phyloP scores from a whole-genome alignment of 441 rosid species.

The Erodium texanum region DNA sequence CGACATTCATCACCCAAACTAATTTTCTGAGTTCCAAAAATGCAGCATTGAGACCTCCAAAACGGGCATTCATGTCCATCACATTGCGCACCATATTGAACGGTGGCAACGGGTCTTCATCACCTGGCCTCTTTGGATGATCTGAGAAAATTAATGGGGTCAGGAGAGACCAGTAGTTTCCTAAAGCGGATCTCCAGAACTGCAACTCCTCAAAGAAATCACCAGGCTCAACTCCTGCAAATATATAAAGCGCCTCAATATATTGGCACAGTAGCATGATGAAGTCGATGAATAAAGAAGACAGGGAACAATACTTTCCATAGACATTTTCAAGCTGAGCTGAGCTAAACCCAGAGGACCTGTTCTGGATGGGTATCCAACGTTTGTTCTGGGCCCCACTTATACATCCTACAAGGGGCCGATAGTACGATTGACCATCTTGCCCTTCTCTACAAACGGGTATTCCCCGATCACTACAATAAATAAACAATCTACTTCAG shows the following conservation, averaged over 20 bases:
- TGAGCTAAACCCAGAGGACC: conserved; percentile 50
- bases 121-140: conserved; percentile 84
- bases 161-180: conserved; percentile 2
- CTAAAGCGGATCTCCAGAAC: conserved; percentile 5
- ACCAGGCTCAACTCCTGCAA: neutral
- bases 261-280: neutral
- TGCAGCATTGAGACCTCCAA: conserved; percentile 74
- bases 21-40: conserved; percentile 2
- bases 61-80: conserved; percentile 94
- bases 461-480: conserved; percentile 41
- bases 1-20: conserved; percentile 5
- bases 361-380: conserved; percentile 81
- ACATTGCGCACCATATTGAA: conserved; percentile 93
- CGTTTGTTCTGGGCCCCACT: conserved; percentile 69
- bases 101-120: conserved; percentile 95
- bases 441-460: conserved; percentile 64
- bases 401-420: conserved; percentile 72
- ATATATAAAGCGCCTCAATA: neutral
- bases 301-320: conserved; percentile 57
- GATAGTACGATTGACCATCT: conserved; percentile 60
- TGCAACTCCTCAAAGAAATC: conserved; percentile 1
- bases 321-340: conserved; percentile 53
- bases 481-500: conserved; percentile 13
- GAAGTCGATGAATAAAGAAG: conserved; percentile 6
- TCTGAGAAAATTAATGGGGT: conserved; percentile 5